Evolutionary conservation across 805 yeast genomes (phyloP).

Genomic region (Lachancea lanzarotensis): DNA sequence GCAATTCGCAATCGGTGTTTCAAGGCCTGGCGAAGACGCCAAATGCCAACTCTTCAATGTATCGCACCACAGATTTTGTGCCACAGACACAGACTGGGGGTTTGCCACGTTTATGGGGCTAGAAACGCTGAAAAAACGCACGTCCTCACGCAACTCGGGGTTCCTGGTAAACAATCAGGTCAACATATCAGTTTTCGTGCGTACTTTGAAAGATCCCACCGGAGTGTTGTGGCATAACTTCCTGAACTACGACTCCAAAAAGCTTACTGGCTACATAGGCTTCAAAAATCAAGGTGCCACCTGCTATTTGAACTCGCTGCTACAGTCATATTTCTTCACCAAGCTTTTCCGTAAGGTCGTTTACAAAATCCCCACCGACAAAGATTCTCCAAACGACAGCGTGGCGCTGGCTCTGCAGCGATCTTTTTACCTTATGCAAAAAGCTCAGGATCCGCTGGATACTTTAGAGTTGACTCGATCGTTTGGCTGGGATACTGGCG

Average conservation of each 20-base stretch:
- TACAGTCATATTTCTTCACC: slow-evolving; percentile 88
- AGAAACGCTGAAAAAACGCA: slow-evolving; percentile 39
- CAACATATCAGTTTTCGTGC: slow-evolving; percentile 69
- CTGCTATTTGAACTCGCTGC: slow-evolving; percentile 80
- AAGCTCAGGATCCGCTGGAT: slow-evolving; percentile 69
- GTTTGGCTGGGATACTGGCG: slow-evolving; percentile 95
- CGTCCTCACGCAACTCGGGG: slow-evolving; percentile 34
- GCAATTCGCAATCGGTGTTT: slow-evolving; percentile 76
- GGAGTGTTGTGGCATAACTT: slow-evolving; percentile 94
- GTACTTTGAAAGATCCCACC: slow-evolving; percentile 79
- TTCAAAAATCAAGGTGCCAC: slow-evolving; percentile 97
- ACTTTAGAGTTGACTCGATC: slow-evolving; percentile 83
- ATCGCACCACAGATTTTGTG: slow-evolving; percentile 73
- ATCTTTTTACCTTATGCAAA: slow-evolving; percentile 72
- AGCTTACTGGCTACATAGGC: slow-evolving; percentile 86
- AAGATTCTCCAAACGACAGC: slow-evolving; percentile 44
- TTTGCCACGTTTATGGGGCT: slow-evolving; percentile 69
- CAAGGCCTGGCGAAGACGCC: slow-evolving; percentile 68
- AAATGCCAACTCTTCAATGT: slow-evolving; percentile 50
- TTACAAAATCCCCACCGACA: slow-evolving; percentile 79
- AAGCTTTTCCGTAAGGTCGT: slow-evolving; percentile 76
- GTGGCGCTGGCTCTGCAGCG: slow-evolving; percentile 86
- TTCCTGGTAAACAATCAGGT: slow-evolving; percentile 48
- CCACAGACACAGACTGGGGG: slow-evolving; percentile 91
- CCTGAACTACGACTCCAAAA: slow-evolving; percentile 75